Conservation (phyloP, 108 stramenopile species). For the Nannochloropsis oceanica region DNA sequence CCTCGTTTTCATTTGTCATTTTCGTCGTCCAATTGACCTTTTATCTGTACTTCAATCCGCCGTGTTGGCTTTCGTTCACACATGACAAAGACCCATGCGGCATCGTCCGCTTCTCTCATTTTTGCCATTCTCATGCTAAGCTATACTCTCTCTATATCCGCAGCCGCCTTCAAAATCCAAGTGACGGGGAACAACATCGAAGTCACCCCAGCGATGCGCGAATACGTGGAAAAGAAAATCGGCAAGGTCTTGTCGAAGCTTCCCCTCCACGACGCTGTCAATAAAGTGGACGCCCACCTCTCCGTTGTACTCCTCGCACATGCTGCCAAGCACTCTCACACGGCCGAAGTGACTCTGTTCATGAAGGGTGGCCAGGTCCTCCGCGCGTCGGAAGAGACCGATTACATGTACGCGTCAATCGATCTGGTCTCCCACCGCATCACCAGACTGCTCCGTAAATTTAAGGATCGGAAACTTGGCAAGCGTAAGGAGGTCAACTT, state of each 20-base stretch:
- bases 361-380: slow-evolving; percentile 21
- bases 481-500: not conserved
- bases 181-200: slow-evolving; percentile 30
- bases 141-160: not conserved
- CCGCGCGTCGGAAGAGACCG: slow-evolving; percentile 26
- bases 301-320: not conserved
- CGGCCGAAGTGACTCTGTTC: slow-evolving; percentile 29
- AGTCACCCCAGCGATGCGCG: slow-evolving; percentile 12
- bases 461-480: slow-evolving; percentile 22
- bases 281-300: slow-evolving; percentile 21
- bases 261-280: not conserved
- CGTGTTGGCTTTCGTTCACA: too few relatives aligned
- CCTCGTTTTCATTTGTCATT: too few relatives aligned
- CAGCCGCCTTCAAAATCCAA: not conserved
- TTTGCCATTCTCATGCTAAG: not conserved
- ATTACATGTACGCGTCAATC: slow-evolving; percentile 34
- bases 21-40: too few relatives aligned
- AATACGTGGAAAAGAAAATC: slow-evolving; percentile 26
- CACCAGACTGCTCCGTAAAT: slow-evolving; percentile 27
- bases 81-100: too few relatives aligned
- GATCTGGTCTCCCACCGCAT: slow-evolving; percentile 37
- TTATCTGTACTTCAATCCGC: too few relatives aligned
- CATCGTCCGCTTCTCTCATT: too few relatives aligned
- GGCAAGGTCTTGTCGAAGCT: slow-evolving; percentile 8
- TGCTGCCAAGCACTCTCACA: slow-evolving; percentile 16